phyloP scores from a whole-genome alignment of 345 rosid genomes.

The Pelargonium nanum region DNA sequence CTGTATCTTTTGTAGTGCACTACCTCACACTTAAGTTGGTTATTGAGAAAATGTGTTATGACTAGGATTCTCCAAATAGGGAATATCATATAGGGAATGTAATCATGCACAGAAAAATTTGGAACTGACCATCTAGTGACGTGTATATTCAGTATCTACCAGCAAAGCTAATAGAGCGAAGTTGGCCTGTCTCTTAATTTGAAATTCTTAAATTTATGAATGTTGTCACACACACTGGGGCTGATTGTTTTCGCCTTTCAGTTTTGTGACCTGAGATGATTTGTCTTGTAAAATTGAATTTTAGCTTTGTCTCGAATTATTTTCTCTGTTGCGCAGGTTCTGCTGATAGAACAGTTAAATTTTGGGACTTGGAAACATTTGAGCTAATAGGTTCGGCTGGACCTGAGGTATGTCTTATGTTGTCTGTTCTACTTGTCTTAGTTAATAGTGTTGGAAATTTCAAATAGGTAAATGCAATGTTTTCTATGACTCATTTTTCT shows the following conservation, averaged over 20 bases:
- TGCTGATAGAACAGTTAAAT: constrained; percentile 92
- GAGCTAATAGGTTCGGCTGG: constrained; percentile 93
- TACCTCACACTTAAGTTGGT: background rate
- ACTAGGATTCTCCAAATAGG: background rate
- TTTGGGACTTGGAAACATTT: constrained; percentile 98
- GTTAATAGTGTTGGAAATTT: background rate
- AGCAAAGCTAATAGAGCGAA: background rate
- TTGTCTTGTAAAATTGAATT: background rate
- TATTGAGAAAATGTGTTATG: background rate
- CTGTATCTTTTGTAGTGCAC: no score
- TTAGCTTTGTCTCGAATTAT: background rate
- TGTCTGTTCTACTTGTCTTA: background rate
- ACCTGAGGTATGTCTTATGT: constrained; percentile 61
- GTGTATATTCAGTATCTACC: background rate
- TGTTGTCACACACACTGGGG: background rate
- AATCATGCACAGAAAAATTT: background rate
- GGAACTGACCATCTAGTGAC: background rate
- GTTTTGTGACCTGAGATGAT: background rate
- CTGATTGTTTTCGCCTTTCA: background rate
- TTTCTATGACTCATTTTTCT: background rate
- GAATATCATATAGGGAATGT: background rate
- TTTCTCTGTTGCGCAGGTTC: constrained; percentile 50
- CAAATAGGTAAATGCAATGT: constrained; percentile 6
- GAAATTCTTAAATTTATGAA: background rate
- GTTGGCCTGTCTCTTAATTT: background rate